Evolutionary conservation across 176 grass and related monocot genomes (phyloP), one percentile per base, ranked within the genome.

Genomic region (Ensete glaucum): DNA sequence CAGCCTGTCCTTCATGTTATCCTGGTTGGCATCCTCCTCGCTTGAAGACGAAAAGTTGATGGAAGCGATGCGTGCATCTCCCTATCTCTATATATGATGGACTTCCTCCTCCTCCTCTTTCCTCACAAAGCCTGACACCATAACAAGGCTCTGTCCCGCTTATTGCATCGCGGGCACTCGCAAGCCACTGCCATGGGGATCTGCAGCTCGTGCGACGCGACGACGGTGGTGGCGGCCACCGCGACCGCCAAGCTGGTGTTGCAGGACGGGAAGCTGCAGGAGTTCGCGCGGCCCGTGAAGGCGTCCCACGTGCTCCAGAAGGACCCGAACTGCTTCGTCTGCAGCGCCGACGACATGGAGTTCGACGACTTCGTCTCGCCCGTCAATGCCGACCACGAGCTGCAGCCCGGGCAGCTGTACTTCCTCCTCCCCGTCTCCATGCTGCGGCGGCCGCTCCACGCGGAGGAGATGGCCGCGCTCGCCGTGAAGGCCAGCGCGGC

Each of bases 361-460:
- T 84, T 90, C 7, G 90, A 85, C 20, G 80, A 72, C 66, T 60
- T 76, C 0, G 85, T 90, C 73, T 55, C 85, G 7, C 77, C 81
- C 0, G 82, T 90, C 62, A 66, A 53, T 2, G 0, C 13, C 12
- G 82, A 90, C 24, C 86, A 89, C 23, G 81, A 86, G 74, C 90
- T 97, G 62, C 87, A 90, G 81, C 81, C 88, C 3, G 93, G 90
- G 49, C 93, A 97, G 85, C 82, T 97, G 0, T 97, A 97, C 83
- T 97, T 97, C 90, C 75, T 97, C 57, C 87, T 97, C 52, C 90
- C 93, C 20, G 71, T 74, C 0, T 52, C 85, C 25, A 97, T 93
- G 93, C 80, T 79, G 67, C 90, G 80, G 9, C 79, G 83, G 16
- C 62, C 76, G 14, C 83, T 97, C 71, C 83, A 71, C 73, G 84